phyloP scores from a whole-genome alignment of 441 rosid species.

The Gossypium davidsonii region DNA sequence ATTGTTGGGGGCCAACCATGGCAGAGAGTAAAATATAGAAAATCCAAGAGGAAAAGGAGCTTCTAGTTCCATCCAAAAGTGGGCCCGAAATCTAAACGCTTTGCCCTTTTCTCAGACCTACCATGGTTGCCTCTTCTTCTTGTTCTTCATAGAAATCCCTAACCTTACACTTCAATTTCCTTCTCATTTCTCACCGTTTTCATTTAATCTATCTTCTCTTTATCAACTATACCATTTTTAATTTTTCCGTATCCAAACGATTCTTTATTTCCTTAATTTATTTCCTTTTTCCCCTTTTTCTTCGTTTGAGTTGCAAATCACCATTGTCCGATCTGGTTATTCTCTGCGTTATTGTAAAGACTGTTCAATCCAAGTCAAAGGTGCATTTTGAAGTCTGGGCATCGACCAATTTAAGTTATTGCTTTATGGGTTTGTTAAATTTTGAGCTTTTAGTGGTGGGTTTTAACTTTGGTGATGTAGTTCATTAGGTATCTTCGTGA shows the following conservation, averaged over 20 bases:
- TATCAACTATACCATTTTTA: too few species aligned
- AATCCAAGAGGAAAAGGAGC: neutral
- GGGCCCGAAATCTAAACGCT: neutral
- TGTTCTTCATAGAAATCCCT: neutral
- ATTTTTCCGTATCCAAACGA: neutral
- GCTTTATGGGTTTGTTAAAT: neutral
- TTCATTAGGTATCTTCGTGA: neutral
- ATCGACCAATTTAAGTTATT: conserved; percentile 8
- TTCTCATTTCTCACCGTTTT: too few species aligned
- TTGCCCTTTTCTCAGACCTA: neutral
- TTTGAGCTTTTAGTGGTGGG: neutral
- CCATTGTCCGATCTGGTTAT: neutral
- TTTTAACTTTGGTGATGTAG: conserved; percentile 1
- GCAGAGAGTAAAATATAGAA: neutral
- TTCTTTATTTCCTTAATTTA: too few species aligned
- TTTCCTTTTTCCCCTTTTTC: neutral
- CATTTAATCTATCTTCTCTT: too few species aligned
- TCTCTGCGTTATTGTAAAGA: neutral
- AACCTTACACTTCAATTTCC: neutral
- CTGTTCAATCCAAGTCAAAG: neutral
- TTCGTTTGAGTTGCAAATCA: neutral
- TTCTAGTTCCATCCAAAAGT: neutral
- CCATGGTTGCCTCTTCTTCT: neutral
- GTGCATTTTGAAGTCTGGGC: conserved; percentile 16
- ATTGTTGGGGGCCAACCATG: neutral